Conservation (phyloP, 2,329 filamentous ascomycete species). For the Microascus cirrosus region DNA sequence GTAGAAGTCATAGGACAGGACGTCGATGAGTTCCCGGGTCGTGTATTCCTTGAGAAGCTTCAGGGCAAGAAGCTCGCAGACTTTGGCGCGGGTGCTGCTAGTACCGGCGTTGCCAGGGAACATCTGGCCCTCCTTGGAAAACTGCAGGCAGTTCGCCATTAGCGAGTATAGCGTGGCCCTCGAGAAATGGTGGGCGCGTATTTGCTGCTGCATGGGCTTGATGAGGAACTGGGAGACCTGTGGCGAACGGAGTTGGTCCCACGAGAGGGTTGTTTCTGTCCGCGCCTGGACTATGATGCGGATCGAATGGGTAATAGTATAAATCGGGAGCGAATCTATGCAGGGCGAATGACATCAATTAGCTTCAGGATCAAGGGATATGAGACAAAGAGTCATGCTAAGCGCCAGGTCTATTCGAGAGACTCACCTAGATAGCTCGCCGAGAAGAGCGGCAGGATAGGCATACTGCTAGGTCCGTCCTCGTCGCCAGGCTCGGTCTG, state of each 20-base stretch:
- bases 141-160: slow-evolving; percentile 89
- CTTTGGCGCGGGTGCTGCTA: slow-evolving; percentile 72
- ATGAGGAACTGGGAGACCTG: slow-evolving; percentile 92
- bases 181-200: slow-evolving; percentile 72
- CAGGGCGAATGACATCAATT: background rate
- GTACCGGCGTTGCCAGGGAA: slow-evolving; percentile 77
- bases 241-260: slow-evolving; percentile 92
- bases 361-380: background rate
- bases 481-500: slow-evolving; percentile 7
- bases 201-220: slow-evolving; percentile 89
- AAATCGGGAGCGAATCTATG: slow-evolving; percentile 74
- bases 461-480: slow-evolving; percentile 13
- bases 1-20: slow-evolving; percentile 89
- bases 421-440: slow-evolving; percentile 60
- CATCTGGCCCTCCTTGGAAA: slow-evolving; percentile 73
- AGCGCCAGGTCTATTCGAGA: background rate
- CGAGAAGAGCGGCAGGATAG: slow-evolving; percentile 66
- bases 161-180: slow-evolving; percentile 80
- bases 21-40: slow-evolving; percentile 84
- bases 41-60: slow-evolving; percentile 83
- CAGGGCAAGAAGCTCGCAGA: slow-evolving; percentile 84
- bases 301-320: slow-evolving; percentile 82
- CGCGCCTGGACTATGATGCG: slow-evolving; percentile 72
- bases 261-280: slow-evolving; percentile 85
- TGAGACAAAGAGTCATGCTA: background rate